A percentile compares a stretch with the other conserved stretches of the same genome.
phyloP scores from a whole-genome alignment of 495 filamentous ascomycete genomes.

The Aspergillus funiculosus region DNA sequence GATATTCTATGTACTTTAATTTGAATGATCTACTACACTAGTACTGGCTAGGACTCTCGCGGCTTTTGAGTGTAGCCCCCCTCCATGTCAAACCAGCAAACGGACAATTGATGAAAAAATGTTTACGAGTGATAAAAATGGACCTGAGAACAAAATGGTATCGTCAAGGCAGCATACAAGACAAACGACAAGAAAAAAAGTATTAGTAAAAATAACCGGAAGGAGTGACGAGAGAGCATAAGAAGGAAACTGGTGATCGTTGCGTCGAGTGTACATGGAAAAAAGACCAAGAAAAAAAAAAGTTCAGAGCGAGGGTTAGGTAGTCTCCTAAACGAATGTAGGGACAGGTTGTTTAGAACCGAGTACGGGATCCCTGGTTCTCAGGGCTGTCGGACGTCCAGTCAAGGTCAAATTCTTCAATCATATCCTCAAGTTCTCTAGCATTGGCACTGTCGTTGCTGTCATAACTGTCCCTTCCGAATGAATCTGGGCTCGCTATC shows the following conservation, averaged over 20 bases:
- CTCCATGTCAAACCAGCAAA: too few relatives aligned
- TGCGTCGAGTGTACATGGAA: neutral
- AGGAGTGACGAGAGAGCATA: neutral
- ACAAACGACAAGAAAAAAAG: too few relatives aligned
- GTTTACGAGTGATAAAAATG: too few relatives aligned
- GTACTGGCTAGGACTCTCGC: too few relatives aligned
- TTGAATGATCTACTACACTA: too few relatives aligned
- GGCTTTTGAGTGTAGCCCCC: too few relatives aligned
- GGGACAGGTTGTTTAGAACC: slow-evolving; percentile 9
- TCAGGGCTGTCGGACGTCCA: slow-evolving; percentile 31
- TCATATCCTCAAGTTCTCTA: slow-evolving; percentile 34
- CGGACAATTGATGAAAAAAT: too few relatives aligned
- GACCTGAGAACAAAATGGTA: too few relatives aligned
- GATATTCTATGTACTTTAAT: too few relatives aligned
- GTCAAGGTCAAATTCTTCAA: slow-evolving; percentile 35
- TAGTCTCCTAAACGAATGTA: neutral
- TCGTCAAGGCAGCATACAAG: too few relatives aligned
- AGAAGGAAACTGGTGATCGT: neutral
- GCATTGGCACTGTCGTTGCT: slow-evolving; percentile 22
- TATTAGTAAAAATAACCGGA: too few relatives aligned
- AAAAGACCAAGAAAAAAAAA: neutral
- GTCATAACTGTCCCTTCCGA: slow-evolving; percentile 14
- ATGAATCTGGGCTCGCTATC: slow-evolving; percentile 22
- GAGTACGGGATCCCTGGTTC: neutral
- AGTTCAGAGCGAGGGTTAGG: too few relatives aligned